Base-by-base conservation (phyloP, 768 basidiomycete species). In the Rhodocollybia butyracea region DNA sequence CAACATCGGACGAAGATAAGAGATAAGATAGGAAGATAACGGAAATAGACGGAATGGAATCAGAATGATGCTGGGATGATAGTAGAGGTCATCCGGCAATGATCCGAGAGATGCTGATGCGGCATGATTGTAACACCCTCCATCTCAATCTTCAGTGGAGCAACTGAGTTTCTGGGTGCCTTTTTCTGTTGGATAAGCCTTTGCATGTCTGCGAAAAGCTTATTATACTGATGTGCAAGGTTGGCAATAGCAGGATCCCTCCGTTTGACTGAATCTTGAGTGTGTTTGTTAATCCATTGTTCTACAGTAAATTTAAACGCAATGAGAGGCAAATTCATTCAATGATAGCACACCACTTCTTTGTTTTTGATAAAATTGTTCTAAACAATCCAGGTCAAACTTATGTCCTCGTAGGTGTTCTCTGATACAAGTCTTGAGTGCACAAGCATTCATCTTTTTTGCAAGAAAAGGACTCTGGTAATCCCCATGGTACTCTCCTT, bases 181-280 rank as follows among this genome's bases (percentile, higher is more conserved):
- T 61, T 46, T 3, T 41, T 26, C 24, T 62, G 54, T 0, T 40
- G n/a, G 22, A 65, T 64, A 1, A 66, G 57, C 17, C 50, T 53
- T 26, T 19, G 24, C 39, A 69, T 38, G 17, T 64, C 41, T 3
- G 39, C 38, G 36, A 64, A 64, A 10, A 60, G 51, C 3, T 56
- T 51, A 45, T 69, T 69, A 53, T 66, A 68, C 3, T 42, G 51
- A 1, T 27, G 42, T 2, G 41, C 51, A 11, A 66, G 53, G 21
- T 60, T 52, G 12, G 50, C 11, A n/a, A 63, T 64, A n/a, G 54
- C 51, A 0, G 60, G 64, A 27, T 64, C 63, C 7, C 52, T 39
- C 1, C 56, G 15, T 17, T 60, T 56, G 32, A 65, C 51, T 1
- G 55, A 46, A 4, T 45, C 34, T 19, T 61, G 46, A 1, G 56